Evolutionary conservation across 768 basidiomycete species (phyloP).

Genomic region (Lentinus brumalis): DNA sequence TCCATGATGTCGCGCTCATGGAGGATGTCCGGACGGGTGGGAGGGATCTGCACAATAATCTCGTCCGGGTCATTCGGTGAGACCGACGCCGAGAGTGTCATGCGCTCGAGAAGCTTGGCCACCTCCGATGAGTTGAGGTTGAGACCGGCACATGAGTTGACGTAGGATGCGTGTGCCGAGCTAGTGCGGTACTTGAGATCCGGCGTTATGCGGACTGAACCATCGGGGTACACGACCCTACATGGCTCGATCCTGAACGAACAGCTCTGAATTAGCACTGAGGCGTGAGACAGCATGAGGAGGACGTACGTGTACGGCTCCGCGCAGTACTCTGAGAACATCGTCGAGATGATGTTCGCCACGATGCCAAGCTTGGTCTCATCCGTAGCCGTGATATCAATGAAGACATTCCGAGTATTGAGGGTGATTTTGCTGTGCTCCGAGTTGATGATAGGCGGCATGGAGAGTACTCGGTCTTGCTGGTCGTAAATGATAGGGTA

Average conservation of each 20-base stretch:
- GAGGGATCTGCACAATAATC: slow-evolving; percentile 76
- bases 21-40: slow-evolving; percentile 97
- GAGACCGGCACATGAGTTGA: slow-evolving; percentile 95
- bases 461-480: slow-evolving; percentile 84
- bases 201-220: slow-evolving; percentile 74
- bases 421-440: slow-evolving; percentile 96
- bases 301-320: slow-evolving; percentile 86
- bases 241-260: slow-evolving; percentile 86
- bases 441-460: slow-evolving; percentile 99
- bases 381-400: slow-evolving; percentile 96
- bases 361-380: slow-evolving; percentile 96
- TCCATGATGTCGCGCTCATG: slow-evolving; percentile 99
- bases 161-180: slow-evolving; percentile 81
- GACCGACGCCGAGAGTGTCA: slow-evolving; percentile 68
- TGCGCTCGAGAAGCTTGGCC: slow-evolving; percentile 72
- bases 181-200: slow-evolving; percentile 74
- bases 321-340: slow-evolving; percentile 97
- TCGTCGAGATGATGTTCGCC: slow-evolving; percentile 90
- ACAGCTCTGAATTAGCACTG: background rate
- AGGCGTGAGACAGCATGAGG: background rate
- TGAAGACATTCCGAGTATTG: slow-evolving; percentile 91
- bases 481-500: slow-evolving; percentile 98
- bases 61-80: slow-evolving; percentile 62
- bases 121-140: slow-evolving; percentile 66
- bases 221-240: slow-evolving; percentile 78